These are phyloP conservation scores for Elsinoe necatrix DNA, from an alignment of 2,329 filamentous ascomycete species.

Conservation along the genomic window DNA sequence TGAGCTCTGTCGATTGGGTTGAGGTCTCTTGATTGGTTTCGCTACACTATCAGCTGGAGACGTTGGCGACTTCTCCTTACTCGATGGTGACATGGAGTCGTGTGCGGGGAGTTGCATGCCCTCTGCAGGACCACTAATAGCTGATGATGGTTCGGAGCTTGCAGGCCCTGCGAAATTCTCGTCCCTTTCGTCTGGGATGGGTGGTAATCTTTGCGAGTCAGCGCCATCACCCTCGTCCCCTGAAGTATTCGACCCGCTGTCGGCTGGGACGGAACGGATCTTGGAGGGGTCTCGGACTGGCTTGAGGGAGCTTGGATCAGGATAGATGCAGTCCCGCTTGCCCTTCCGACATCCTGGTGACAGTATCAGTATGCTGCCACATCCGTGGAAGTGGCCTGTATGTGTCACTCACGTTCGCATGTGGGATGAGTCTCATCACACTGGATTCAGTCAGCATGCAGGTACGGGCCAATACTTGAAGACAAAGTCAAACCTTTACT, in stretches of 20 bases:
- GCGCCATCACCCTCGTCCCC: constrained; percentile 42
- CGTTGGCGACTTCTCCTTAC: constrained; percentile 19
- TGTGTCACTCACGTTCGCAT: constrained; percentile 57
- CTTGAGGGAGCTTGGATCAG: constrained; percentile 54
- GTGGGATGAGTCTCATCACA: constrained; percentile 84
- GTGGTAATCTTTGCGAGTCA: constrained; percentile 32
- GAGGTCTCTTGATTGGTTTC: constrained; percentile 10
- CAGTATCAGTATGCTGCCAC: constrained; percentile 10
- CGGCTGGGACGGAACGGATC: constrained; percentile 36
- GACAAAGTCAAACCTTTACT: constrained; percentile 53
- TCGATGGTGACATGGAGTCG: constrained; percentile 20
- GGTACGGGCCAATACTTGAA: neutral
- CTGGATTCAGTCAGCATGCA: constrained; percentile 38
- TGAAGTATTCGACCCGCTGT: constrained; percentile 43
- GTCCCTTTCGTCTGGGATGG: constrained; percentile 41
- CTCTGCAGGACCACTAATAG: constrained; percentile 6
- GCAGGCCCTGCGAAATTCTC: constrained; percentile 26
- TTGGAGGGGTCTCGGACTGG: constrained; percentile 37
- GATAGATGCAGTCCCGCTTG: constrained; percentile 81
- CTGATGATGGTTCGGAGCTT: constrained; percentile 18
- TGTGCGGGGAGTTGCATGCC: constrained; percentile 18
- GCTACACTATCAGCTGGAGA: constrained; percentile 15
- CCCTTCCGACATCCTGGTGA: constrained; percentile 76
- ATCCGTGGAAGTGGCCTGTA: neutral
- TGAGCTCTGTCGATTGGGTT: constrained; percentile 15